Percentiles rank a stretch among this genome's conserved stretches.
Conservation (phyloP, 768 basidiomycete genomes). For the Fistulinella prunicolor region DNA sequence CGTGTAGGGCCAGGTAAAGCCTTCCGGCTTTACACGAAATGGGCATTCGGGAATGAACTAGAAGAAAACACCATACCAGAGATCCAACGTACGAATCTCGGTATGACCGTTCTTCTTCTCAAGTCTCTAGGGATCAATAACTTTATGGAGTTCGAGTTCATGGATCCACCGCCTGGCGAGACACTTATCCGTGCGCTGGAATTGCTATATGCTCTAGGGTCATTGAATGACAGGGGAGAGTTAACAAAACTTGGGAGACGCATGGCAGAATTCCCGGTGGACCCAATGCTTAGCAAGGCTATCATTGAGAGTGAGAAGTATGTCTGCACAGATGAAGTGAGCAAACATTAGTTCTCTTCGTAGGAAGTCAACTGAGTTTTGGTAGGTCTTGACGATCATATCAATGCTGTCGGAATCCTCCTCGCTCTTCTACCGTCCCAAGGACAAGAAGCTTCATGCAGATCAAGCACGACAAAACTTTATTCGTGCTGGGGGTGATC, state of each 20-base stretch:
- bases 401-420: conserved; percentile 96
- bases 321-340: conserved; percentile 91
- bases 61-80: conserved; percentile 98
- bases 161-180: conserved; percentile 97
- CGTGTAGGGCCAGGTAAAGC: conserved; percentile 98
- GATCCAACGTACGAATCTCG: conserved; percentile 97
- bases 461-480: conserved; percentile 98
- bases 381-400: conserved; percentile 92
- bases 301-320: conserved; percentile 96
- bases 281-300: conserved; percentile 95
- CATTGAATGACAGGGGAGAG: conserved; percentile 94
- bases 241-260: conserved; percentile 94
- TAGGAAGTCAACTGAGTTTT: background rate
- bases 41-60: conserved; percentile 94
- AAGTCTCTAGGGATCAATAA: conserved; percentile 99
- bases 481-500: conserved; percentile 92
- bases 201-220: conserved; percentile 91
- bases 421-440: conserved; percentile 94
- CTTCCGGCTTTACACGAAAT: conserved; percentile 98
- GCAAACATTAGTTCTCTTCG: conserved; percentile 11
- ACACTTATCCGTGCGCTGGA: conserved; percentile 95
- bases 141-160: conserved; percentile 96
- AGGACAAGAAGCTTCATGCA: conserved; percentile 96
- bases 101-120: conserved; percentile 90
- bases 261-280: conserved; percentile 99